Evolutionary conservation across 805 yeast genomes (phyloP).

Genomic region (Ogataea paraovalis): DNA sequence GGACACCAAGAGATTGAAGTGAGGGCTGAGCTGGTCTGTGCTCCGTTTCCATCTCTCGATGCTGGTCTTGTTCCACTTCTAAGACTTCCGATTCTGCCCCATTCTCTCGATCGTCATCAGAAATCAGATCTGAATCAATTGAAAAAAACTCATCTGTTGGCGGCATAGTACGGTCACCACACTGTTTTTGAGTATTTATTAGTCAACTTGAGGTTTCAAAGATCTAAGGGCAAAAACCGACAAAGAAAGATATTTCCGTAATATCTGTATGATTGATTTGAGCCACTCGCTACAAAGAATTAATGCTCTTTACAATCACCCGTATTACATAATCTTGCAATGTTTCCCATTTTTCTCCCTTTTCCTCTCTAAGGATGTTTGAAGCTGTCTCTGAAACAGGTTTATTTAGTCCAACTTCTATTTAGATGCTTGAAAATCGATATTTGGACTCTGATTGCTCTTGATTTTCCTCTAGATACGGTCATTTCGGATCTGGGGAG

Average conservation of each 20-base stretch:
- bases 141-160: background rate
- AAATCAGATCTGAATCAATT: background rate
- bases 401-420: too few relatives aligned
- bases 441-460: too few relatives aligned
- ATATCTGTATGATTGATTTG: background rate
- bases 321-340: too few relatives aligned
- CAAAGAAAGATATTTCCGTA: background rate
- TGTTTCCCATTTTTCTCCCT: too few relatives aligned
- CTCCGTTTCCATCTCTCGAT: background rate
- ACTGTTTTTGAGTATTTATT: too few relatives aligned
- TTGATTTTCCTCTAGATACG: too few relatives aligned
- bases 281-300: background rate
- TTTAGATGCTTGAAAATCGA: too few relatives aligned
- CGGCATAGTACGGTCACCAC: background rate
- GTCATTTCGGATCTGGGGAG: too few relatives aligned
- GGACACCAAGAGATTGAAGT: slow-evolving; percentile 44
- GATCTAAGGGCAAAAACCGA: background rate
- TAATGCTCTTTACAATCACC: too few relatives aligned
- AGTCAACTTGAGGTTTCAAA: background rate
- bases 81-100: too few relatives aligned
- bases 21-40: slow-evolving; percentile 1
- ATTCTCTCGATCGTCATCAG: background rate
- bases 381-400: too few relatives aligned
- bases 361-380: too few relatives aligned
- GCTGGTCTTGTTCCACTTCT: background rate